These are phyloP conservation scores for Iris macrosiphon DNA, from an alignment of 106 monocot species.

Conservation along the genomic window DNA sequence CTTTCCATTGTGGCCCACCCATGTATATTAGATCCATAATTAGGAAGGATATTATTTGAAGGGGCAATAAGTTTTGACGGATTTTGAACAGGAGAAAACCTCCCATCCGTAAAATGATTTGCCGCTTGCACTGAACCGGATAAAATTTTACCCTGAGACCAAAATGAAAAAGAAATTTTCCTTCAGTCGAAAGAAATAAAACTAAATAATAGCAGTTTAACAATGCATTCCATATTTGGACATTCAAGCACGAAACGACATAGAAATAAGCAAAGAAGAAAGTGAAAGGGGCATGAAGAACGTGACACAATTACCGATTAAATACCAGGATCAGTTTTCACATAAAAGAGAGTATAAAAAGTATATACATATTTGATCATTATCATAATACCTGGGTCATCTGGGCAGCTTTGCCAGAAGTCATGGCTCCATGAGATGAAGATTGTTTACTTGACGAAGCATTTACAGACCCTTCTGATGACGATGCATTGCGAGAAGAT, in stretches of 20 bases:
- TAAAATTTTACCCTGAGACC: not conserved
- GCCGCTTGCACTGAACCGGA: not conserved
- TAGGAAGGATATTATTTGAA: not conserved
- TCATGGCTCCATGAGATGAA: not conserved
- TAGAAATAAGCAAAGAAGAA: too few relatives aligned
- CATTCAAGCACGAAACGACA: too few relatives aligned
- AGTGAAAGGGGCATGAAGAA: too few relatives aligned
- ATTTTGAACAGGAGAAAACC: constrained; percentile 1
- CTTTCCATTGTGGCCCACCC: not conserved
- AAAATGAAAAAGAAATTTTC: not conserved
- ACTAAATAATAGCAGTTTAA: too few relatives aligned
- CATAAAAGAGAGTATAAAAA: too few relatives aligned
- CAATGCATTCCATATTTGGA: too few relatives aligned
- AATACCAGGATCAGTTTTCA: too few relatives aligned
- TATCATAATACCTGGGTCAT: constrained; percentile 17
- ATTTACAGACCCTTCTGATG: constrained; percentile 6
- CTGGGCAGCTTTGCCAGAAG: constrained; percentile 9
- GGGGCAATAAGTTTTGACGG: not conserved
- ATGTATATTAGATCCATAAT: not conserved
- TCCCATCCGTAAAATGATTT: not conserved
- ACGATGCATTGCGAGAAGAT: constrained; percentile 12
- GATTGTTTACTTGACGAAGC: not conserved
- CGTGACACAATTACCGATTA: too few relatives aligned
- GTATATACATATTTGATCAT: not conserved
- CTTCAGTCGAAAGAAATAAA: too few relatives aligned